Conservation (phyloP, 371 early-diverging fungal genomes). For the Nematocida homosporus region DNA sequence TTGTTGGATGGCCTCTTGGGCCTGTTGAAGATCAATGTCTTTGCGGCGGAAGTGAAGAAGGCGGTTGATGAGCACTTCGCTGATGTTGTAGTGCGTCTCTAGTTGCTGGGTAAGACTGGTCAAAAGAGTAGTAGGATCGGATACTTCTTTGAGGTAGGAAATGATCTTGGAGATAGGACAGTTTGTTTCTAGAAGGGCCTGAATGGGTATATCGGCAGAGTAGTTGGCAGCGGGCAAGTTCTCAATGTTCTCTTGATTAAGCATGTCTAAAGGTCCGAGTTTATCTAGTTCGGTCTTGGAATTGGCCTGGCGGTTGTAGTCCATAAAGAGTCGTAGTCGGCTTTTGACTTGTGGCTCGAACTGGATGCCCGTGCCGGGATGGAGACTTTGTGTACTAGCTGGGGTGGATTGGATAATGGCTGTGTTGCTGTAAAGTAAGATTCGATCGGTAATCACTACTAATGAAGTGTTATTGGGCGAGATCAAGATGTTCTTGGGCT, state of each 20-base stretch:
- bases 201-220: not conserved
- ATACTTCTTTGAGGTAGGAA: constrained; percentile 9
- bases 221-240: not conserved
- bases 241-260: not conserved
- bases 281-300: too few relatives aligned
- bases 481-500: constrained; percentile 34
- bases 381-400: not conserved
- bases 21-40: constrained; percentile 16
- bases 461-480: constrained; percentile 20
- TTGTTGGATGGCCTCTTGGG: not conserved
- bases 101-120: constrained; percentile 14
- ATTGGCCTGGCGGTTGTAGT: too few relatives aligned
- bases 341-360: constrained; percentile 18
- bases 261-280: not conserved
- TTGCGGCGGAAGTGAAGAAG: constrained; percentile 40
- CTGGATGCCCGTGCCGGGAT: constrained; percentile 8
- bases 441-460: constrained; percentile 1
- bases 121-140: constrained; percentile 26
- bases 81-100: constrained; percentile 16
- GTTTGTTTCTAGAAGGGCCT: constrained; percentile 33
- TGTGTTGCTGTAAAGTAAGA: constrained; percentile 42
- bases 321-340: constrained; percentile 12
- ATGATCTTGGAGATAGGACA: constrained; percentile 45
- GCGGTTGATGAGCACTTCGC: constrained; percentile 35
- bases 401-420: too few relatives aligned